A percentile compares a stretch with the other conserved stretches of the same genome.
Conservation (phyloP, 306 rosid genomes). For the Lagenaria siceraria region DNA sequence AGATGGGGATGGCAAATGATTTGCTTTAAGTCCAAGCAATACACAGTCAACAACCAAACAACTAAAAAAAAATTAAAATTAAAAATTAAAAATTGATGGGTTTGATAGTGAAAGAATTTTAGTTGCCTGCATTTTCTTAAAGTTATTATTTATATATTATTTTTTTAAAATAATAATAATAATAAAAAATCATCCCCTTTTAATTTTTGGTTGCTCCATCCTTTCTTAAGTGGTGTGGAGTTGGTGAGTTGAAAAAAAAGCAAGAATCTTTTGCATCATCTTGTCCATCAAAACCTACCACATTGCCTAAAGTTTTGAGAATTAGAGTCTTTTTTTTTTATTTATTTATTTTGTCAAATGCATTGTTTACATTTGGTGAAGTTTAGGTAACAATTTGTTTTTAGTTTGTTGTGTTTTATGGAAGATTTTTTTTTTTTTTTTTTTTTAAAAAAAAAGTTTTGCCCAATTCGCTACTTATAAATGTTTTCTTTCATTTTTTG, state of each 20-base stretch:
- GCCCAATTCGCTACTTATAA: too few relatives aligned
- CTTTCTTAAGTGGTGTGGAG: background rate
- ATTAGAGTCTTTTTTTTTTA: background rate
- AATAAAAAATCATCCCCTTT: background rate
- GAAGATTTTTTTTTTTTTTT: too few relatives aligned
- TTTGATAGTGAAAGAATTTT: background rate
- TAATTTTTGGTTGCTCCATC: background rate
- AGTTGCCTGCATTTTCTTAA: background rate
- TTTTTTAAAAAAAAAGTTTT: too few relatives aligned
- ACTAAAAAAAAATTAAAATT: background rate
- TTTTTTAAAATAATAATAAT: too few relatives aligned
- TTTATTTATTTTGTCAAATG: background rate
- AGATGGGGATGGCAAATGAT: background rate
- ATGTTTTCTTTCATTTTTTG: too few relatives aligned
- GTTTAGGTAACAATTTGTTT: too few relatives aligned
- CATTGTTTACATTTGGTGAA: background rate
- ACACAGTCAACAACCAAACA: background rate
- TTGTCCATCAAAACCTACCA: background rate
- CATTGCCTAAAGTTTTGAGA: background rate
- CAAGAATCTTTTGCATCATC: background rate
- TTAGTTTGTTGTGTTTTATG: too few relatives aligned
- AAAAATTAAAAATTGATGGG: background rate
- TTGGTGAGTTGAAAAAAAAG: background rate
- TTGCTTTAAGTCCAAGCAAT: background rate
- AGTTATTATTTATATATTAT: too few relatives aligned